Conservation (phyloP, 129 eudicot species). For the Arctium lappa region DNA sequence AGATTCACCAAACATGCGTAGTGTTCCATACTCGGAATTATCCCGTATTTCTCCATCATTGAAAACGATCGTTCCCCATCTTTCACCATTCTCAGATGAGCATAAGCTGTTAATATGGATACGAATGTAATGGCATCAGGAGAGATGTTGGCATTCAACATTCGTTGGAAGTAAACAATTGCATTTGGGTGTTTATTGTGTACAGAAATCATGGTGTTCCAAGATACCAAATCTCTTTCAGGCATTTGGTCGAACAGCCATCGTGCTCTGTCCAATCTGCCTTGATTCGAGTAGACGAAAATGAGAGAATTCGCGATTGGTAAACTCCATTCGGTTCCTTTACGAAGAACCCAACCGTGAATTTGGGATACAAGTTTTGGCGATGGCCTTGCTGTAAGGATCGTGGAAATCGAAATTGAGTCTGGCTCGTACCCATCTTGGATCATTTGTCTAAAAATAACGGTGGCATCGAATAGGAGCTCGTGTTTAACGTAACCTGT, state of each 20-base stretch:
- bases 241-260: conserved; percentile 58
- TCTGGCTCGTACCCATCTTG: conserved; percentile 41
- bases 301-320: conserved; percentile 50
- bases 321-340: conserved; percentile 34
- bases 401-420: conserved; percentile 38
- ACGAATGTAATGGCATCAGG: conserved; percentile 71
- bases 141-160: conserved; percentile 25
- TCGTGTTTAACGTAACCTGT: conserved; percentile 50
- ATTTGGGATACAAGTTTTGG: conserved; percentile 35
- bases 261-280: conserved; percentile 25
- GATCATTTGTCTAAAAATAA: conserved; percentile 37
- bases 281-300: conserved; percentile 37
- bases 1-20: conserved; percentile 84
- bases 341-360: conserved; percentile 60
- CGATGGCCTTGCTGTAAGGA: conserved; percentile 33
- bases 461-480: conserved; percentile 38
- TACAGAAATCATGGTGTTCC: conserved; percentile 81
- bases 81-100: conserved; percentile 55
- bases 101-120: conserved; percentile 66
- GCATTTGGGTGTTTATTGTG: conserved; percentile 53
- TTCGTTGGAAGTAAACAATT: conserved; percentile 40
- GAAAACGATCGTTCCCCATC: conserved; percentile 63
- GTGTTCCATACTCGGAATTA: conserved; percentile 69
- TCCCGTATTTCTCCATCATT: conserved; percentile 40
- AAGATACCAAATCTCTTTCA: conserved; percentile 60